A percentile compares a stretch with the other conserved stretches of the same genome.
These are phyloP conservation scores for Cercospora brassicicola DNA, from an alignment of 2,329 filamentous ascomycete species.

Conservation along the genomic window DNA sequence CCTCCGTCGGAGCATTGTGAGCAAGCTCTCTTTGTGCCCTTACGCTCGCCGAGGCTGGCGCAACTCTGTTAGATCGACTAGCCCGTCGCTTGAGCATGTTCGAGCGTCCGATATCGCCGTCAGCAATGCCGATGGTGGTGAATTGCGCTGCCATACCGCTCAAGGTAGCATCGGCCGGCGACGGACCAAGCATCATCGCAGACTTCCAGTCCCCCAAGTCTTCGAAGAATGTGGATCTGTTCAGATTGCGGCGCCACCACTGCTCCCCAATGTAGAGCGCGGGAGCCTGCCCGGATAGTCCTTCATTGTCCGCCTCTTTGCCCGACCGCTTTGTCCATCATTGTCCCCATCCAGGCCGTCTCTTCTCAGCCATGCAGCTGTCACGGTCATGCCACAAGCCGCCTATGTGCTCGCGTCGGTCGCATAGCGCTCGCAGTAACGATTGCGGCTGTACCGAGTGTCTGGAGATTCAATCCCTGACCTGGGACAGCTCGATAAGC, in stretches of 20 bases:
- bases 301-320: neutral
- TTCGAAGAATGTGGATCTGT: neutral
- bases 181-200: neutral
- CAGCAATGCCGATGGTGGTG: neutral
- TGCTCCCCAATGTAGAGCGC: neutral
- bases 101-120: neutral
- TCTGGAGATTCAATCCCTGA: neutral
- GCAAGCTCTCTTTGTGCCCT: neutral
- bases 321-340: neutral
- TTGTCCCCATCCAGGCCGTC: neutral
- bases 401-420: neutral
- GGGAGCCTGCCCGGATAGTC: neutral
- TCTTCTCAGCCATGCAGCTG: neutral
- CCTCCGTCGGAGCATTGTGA: neutral
- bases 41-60: neutral
- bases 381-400: neutral
- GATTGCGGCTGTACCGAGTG: neutral
- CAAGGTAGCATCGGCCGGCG: neutral
- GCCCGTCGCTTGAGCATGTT: neutral
- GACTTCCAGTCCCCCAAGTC: neutral
- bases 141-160: neutral
- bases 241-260: neutral
- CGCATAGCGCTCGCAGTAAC: neutral
- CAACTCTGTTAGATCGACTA: neutral
- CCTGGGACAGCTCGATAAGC: neutral